Evolutionary conservation across 2,329 filamentous ascomycete genomes (phyloP), one percentile per base, ranked within the genome.

Genomic region (Microcyclosporella mali): DNA sequence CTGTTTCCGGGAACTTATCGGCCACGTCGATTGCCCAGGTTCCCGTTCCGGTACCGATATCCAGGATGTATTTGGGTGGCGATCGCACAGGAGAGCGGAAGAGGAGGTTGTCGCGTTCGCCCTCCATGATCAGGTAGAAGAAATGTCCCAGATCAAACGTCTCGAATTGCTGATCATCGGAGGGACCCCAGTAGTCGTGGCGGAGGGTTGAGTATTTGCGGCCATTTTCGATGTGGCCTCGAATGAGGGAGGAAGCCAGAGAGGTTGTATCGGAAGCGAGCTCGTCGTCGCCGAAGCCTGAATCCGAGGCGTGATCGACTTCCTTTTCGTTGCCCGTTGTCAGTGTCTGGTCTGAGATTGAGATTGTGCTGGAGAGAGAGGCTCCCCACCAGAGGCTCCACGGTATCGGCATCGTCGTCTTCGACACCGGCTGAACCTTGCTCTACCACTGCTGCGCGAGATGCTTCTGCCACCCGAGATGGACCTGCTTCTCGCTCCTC

Each of bases 1-100:
- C 38, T 50, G 55, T 41, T 9, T 60, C 37, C 3, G 44, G 47
- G 40, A 51, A 51, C 40, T 48, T 39, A 52, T 55, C 52, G 57
- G 68, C 70, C 46, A 69, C 66, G 17, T 52, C 49, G 19, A 52
- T 46, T 8, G 49, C 45, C 46, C 38, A 25, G 21, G 6, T 25
- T 9, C 21, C 21, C 21, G 21, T 25, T 25, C 21, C 70, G 1
- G 70, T 73, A 9, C 70, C 71, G 18, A 72, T 53, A 51, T 73
- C 71, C 16, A 74, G 62, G 10, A 73, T 66, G 15, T 63, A 60
- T 18, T 62, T 44, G 9, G 41, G 36, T 12, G 10, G 28, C 21
- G 27, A 31, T 15, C 35, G 18, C 14, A 70, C 54, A 1, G 71
- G 69, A 2, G 67, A 66, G 11, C 40, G 52, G 38, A 39, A 48